phyloP scores from a whole-genome alignment of 73 alveolate genomes.

The Blepharisma japonicum region DNA sequence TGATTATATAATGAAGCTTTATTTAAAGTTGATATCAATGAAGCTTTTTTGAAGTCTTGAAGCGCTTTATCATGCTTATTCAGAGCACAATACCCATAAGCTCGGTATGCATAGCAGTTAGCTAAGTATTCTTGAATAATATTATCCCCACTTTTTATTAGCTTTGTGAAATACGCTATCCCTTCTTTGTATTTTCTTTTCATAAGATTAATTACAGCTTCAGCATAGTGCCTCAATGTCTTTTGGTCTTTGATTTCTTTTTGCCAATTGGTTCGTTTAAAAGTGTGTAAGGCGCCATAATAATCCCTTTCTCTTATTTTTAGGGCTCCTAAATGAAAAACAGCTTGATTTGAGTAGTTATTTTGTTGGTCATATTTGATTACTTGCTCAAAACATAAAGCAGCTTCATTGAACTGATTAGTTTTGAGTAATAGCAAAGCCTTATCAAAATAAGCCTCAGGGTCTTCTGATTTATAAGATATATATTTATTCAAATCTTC shows the following conservation, averaged over 20 bases:
- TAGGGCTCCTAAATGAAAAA: slow-evolving; percentile 20
- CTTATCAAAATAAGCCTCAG: neutral
- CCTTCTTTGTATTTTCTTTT: slow-evolving; percentile 80
- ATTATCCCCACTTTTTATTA: slow-evolving; percentile 35
- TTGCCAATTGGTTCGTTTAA: slow-evolving; percentile 62
- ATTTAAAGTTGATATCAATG: slow-evolving; percentile 44
- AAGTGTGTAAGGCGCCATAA: slow-evolving; percentile 73
- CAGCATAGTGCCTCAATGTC: slow-evolving; percentile 65
- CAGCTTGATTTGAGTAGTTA: neutral
- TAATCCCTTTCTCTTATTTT: slow-evolving; percentile 76
- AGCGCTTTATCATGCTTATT: slow-evolving; percentile 68
- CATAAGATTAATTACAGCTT: slow-evolving; percentile 75
- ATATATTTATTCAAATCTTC: neutral
- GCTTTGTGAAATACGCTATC: slow-evolving; percentile 48
- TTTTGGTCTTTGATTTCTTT: slow-evolving; percentile 54
- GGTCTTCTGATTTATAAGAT: neutral
- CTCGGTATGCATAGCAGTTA: slow-evolving; percentile 53
- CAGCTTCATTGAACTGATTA: slow-evolving; percentile 2
- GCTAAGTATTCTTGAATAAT: slow-evolving; percentile 39
- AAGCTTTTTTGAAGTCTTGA: slow-evolving; percentile 49
- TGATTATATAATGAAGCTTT: slow-evolving; percentile 58
- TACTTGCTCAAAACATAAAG: slow-evolving; percentile 4
- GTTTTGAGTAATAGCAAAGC: neutral
- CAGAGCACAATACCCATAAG: slow-evolving; percentile 71
- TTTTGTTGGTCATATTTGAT: neutral